Percentiles rank a stretch among this genome's conserved stretches.
These are phyloP conservation scores for Talinum fruticosum DNA, from an alignment of 148 eudicot genomes.

Conservation along the genomic window DNA sequence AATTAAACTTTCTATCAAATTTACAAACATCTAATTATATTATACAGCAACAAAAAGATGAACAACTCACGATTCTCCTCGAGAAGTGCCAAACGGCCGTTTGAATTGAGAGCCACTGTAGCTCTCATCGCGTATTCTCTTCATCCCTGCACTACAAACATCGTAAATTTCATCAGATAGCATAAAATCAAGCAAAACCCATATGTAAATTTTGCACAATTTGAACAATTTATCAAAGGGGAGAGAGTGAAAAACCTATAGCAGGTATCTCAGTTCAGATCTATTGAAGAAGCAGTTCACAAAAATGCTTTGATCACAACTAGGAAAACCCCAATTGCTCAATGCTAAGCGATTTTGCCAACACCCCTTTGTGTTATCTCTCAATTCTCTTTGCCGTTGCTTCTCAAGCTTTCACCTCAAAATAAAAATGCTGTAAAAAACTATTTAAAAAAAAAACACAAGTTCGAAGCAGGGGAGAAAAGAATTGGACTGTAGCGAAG, in stretches of 20 bases:
- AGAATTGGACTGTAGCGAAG: not conserved
- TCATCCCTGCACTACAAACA: conserved; percentile 51
- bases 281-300: conserved; percentile 12
- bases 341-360: not conserved
- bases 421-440: not conserved
- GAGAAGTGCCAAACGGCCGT: conserved; percentile 63
- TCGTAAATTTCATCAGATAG: conserved; percentile 10
- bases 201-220: conserved; percentile 22
- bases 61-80: conserved; percentile 72
- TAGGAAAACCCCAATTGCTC: conserved; percentile 1
- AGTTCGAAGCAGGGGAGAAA: conserved; percentile 6
- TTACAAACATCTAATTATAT: not conserved
- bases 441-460: not conserved
- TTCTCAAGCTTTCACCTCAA: not conserved
- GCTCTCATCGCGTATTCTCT: conserved; percentile 70
- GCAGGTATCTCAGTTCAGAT: conserved; percentile 20
- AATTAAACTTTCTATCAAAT: conserved; percentile 11
- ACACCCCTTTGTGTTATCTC: not conserved
- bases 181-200: conserved; percentile 8
- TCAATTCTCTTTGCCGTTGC: not conserved
- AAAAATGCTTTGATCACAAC: conserved; percentile 19
- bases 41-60: conserved; percentile 7
- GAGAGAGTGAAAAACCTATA: conserved; percentile 9
- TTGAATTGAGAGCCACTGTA: conserved; percentile 56
- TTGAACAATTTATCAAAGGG: not conserved